Conservation (phyloP, 768 basidiomycete species). For the Phanerodontia chrysosporium region DNA sequence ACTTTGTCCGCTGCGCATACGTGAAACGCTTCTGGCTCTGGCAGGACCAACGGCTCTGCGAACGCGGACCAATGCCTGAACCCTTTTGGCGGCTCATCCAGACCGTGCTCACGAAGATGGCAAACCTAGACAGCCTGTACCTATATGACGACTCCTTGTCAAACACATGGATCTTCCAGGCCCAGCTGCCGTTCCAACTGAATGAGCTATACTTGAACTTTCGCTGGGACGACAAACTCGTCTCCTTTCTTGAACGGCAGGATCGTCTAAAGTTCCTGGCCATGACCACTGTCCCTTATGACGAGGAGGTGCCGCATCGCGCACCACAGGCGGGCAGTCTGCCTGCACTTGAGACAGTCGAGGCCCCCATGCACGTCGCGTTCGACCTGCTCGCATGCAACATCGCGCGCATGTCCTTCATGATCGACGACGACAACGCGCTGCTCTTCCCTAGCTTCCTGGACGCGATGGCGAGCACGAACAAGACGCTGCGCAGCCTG, state of each 20-base stretch:
- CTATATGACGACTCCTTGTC: conserved; percentile 34
- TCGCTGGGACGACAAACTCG: conserved; percentile 42
- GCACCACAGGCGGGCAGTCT: conserved; percentile 23
- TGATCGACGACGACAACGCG: conserved; percentile 33
- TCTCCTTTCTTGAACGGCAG: conserved; percentile 47
- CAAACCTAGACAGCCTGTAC: conserved; percentile 39
- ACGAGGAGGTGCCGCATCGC: background rate
- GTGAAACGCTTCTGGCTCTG: conserved; percentile 43
- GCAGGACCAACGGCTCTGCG: conserved; percentile 23
- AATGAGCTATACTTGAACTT: conserved; percentile 45
- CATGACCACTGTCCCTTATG: conserved; percentile 3
- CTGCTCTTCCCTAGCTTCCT: conserved; percentile 29
- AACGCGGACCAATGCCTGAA: background rate
- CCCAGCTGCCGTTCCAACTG: conserved; percentile 41
- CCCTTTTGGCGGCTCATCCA: conserved; percentile 45
- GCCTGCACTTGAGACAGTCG: conserved; percentile 39
- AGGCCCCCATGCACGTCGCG: conserved; percentile 41
- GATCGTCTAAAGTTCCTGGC: conserved; percentile 35
- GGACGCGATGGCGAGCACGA: conserved; percentile 27
- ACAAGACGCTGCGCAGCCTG: conserved; percentile 32
- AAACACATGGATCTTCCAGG: conserved; percentile 45
- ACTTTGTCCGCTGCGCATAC: conserved; percentile 32
- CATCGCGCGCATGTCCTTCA: conserved; percentile 43
- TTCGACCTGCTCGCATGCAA: conserved; percentile 35
- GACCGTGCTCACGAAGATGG: conserved; percentile 38